Evolutionary conservation across 2,329 filamentous ascomycete genomes (phyloP).

Genomic region (Colletotrichum sp.): DNA sequence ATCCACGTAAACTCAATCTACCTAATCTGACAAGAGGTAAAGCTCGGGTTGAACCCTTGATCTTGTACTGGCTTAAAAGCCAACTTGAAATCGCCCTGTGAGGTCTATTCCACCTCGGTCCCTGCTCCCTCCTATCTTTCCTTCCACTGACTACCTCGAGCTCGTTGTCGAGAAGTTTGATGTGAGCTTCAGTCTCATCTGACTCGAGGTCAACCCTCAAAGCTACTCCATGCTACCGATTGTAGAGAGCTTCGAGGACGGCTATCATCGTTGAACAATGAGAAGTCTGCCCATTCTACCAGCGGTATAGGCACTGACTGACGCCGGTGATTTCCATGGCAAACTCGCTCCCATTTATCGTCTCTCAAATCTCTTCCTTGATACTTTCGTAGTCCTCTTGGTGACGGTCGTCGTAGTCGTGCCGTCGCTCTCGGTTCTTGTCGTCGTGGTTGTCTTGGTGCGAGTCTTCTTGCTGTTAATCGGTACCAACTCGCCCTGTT

Average conservation of each 20-base stretch:
- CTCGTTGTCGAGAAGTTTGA: fast-evolving
- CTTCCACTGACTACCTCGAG: neutral
- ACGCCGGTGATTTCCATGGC: neutral
- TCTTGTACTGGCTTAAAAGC: neutral
- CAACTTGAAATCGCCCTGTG: neutral
- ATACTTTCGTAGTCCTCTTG: neutral
- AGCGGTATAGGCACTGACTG: no score
- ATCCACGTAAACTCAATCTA: neutral
- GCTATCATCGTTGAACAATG: neutral
- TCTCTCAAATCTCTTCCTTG: neutral
- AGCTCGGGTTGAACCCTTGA: neutral
- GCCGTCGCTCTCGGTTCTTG: no score
- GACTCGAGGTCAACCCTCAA: fast-evolving
- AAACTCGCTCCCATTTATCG: neutral
- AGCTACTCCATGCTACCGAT: fast-evolving
- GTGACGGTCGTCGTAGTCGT: neutral
- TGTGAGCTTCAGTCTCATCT: neutral
- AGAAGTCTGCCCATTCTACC: neutral
- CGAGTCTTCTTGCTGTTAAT: neutral
- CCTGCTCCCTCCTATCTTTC: fast-evolving
- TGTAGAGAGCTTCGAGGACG: neutral
- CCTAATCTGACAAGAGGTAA: fast-evolving
- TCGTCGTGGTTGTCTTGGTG: neutral
- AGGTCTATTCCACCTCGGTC: neutral
- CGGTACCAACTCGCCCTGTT: neutral